Evolutionary conservation across 2,329 filamentous ascomycete genomes (phyloP), one percentile per base, ranked within the genome.

Genomic region (Alternaria longipes): DNA sequence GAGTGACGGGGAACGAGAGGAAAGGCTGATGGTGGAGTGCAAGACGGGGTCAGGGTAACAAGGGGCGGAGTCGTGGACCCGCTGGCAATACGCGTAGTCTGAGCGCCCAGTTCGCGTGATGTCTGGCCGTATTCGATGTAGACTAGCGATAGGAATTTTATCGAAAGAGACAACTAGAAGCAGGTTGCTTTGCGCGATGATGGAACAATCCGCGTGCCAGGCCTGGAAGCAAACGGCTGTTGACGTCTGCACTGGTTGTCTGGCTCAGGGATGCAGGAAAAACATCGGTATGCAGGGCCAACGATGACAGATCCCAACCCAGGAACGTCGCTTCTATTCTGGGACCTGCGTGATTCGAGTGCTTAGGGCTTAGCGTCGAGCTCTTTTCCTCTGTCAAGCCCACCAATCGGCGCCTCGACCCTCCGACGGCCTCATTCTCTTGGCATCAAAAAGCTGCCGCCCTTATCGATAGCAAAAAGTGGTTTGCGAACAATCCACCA

Each of bases 1-100:
- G 74, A 78, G 65, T 70, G 74, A 73, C 72, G 73, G 59, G 72
- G 64, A 69, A 64, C 54, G 65, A 70, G 54, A 70, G 68, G 65
- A 54, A 66, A 65, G 67, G 65, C 50, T 57, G 64, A 58, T 66
- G 65, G 62, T 65, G 69, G 68, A 67, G 60, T 60, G 58, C 61
- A 63, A 59, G 63, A 64, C 36, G 63, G 63, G 60, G 57, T 52
- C 26, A 61, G 60, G 45, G 56, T 55, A 56, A 59, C 56, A 64
- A 71, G 67, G 67, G 70, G 64, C 65, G 41, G 60, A 71, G 60
- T 63, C 53, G 67, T 64, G 66, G 65, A 69, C 66, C 63, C 53
- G 67, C 66, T 54, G 53, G 64, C 56, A 60, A 62, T 50, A n/a
- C 30, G 50, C 50, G 38, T 42, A 55, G 62, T 60, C 57, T 62